phyloP scores from a whole-genome alignment of 129 eudicot genomes.

The Pseudognaphalium luteoalbum region DNA sequence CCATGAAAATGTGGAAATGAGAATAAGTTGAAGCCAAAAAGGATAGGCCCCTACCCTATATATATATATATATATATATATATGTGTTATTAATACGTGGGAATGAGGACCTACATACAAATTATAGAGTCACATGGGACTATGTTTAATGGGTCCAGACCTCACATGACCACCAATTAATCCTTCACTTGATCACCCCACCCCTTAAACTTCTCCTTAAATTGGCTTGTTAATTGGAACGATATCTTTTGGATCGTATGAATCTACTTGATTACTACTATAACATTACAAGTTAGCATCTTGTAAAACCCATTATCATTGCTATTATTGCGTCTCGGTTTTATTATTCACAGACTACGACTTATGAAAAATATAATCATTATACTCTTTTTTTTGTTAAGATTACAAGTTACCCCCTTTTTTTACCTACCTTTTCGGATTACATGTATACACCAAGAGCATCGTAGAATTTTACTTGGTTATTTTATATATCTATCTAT shows the following conservation, averaged over 20 bases:
- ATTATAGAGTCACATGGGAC: slow-evolving; percentile 37
- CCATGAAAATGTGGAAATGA: slow-evolving; percentile 17
- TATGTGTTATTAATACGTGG: slow-evolving; percentile 15
- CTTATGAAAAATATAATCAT: too few species aligned
- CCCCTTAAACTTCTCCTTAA: slow-evolving; percentile 29
- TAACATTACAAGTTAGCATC: not conserved
- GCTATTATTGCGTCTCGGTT: too few species aligned
- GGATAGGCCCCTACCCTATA: slow-evolving; percentile 29
- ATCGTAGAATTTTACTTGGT: too few species aligned
- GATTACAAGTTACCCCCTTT: too few species aligned
- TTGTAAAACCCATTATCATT: too few species aligned
- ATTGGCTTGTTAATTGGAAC: slow-evolving; percentile 2
- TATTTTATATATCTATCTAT: too few species aligned
- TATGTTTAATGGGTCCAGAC: slow-evolving; percentile 28
- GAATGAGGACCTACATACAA: slow-evolving; percentile 30
- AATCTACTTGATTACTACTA: slow-evolving; percentile 7
- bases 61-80: too few species aligned
- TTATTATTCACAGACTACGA: too few species aligned
- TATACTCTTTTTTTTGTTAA: too few species aligned
- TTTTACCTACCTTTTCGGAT: too few species aligned
- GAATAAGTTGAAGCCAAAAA: slow-evolving; percentile 18
- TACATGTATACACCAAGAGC: too few species aligned
- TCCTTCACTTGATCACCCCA: slow-evolving; percentile 23
- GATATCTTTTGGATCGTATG: slow-evolving; percentile 16
- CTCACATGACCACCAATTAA: slow-evolving; percentile 32